phyloP scores from a whole-genome alignment of 148 eudicot genomes.

The Diospyros kaki region DNA sequence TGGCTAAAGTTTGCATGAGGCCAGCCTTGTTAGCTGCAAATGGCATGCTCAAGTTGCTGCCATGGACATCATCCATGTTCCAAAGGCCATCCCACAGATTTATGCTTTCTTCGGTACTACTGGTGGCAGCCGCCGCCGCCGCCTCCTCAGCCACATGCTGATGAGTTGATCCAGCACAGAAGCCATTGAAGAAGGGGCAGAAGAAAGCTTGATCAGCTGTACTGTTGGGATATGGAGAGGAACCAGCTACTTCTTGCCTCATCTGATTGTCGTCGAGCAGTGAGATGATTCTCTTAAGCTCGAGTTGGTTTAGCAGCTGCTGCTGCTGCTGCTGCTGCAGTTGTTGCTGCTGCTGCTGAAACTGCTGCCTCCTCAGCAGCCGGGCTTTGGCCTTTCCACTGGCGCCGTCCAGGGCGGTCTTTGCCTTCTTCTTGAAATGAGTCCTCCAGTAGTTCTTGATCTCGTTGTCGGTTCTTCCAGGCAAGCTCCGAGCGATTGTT shows the following conservation, averaged over 20 bases:
- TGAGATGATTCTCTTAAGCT: slow-evolving; percentile 47
- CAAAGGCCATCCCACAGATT: slow-evolving; percentile 53
- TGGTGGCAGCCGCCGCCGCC: too few relatives aligned
- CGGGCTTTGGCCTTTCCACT: slow-evolving; percentile 29
- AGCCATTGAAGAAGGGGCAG: slow-evolving; percentile 24
- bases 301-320: slow-evolving; percentile 22
- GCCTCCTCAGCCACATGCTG: too few relatives aligned
- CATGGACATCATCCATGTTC: slow-evolving; percentile 56
- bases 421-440: slow-evolving; percentile 53
- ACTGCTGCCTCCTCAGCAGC: slow-evolving; percentile 33
- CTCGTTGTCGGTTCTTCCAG: slow-evolving; percentile 78
- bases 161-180: slow-evolving; percentile 22
- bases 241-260: slow-evolving; percentile 22
- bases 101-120: slow-evolving; percentile 30
- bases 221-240: slow-evolving; percentile 21
- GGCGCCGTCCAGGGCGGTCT: slow-evolving; percentile 4
- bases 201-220: slow-evolving; percentile 27
- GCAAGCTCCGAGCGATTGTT: slow-evolving; percentile 68
- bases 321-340: slow-evolving; percentile 32
- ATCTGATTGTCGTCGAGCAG: slow-evolving; percentile 19
- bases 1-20: slow-evolving; percentile 18
- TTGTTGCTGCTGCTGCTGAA: too few relatives aligned
- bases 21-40: slow-evolving; percentile 34
- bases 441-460: slow-evolving; percentile 84
- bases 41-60: slow-evolving; percentile 20